Conservation (phyloP, 169 alveolate species). For the Eimeria praecox region DNA sequence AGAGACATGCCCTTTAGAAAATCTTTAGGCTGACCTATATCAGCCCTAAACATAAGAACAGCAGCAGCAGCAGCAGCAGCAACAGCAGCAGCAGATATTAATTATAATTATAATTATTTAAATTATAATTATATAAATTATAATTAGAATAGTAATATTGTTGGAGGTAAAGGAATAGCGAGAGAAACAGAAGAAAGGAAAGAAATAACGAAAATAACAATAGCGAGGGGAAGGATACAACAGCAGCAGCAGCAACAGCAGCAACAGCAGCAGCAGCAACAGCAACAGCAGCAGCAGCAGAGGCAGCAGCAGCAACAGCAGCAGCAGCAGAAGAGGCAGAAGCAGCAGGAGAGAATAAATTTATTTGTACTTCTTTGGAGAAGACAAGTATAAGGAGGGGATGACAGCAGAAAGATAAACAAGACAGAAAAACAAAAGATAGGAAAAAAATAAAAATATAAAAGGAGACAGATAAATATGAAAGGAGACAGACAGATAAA, state of each 20-base stretch:
- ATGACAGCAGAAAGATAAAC: too few species aligned
- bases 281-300: neutral
- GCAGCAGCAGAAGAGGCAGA: neutral
- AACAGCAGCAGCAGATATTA: too few species aligned
- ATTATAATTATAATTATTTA: too few species aligned
- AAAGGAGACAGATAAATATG: too few species aligned
- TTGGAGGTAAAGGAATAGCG: neutral
- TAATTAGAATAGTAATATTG: too few species aligned
- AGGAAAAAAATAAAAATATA: too few species aligned
- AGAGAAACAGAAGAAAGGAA: neutral
- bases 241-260: neutral
- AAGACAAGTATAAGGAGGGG: neutral
- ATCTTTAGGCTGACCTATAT: conserved; percentile 96
- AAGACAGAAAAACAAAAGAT: too few species aligned
- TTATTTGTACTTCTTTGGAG: neutral
- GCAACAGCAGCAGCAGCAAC: neutral
- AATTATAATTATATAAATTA: too few species aligned
- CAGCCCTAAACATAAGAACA: too few species aligned
- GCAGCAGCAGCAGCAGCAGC: too few species aligned
- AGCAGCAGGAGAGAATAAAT: too few species aligned
- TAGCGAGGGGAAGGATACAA: neutral
- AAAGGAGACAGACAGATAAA: too few species aligned
- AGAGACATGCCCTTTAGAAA: conserved; percentile 91
- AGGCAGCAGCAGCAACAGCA: neutral
- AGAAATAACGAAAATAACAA: neutral